Evolutionary conservation across 345 rosid genomes (phyloP).

Genomic region (Salix koriyanagi): DNA sequence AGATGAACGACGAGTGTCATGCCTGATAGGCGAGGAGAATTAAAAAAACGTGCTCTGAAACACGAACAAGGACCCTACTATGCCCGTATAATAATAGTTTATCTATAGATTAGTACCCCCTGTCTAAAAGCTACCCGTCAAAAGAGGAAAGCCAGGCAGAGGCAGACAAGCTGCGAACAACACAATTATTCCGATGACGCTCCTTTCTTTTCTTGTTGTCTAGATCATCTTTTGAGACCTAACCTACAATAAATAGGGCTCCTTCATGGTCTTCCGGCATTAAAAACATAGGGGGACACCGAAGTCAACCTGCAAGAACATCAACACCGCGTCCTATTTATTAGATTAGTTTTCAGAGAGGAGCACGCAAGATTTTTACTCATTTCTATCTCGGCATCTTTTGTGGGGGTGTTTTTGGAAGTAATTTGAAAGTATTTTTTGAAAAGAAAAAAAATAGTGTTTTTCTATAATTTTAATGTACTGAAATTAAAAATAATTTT

Average conservation of each 20-base stretch:
- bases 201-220: neutral
- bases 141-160: neutral
- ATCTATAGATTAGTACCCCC: neutral
- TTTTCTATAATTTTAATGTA: too few relatives aligned
- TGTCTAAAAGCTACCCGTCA: neutral
- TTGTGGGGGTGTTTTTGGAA: too few relatives aligned
- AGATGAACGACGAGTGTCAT: neutral
- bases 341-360: neutral
- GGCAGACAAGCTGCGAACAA: neutral
- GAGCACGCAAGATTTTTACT: neutral
- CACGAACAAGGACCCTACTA: neutral
- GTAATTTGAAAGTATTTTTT: too few relatives aligned
- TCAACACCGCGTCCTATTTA: conserved; percentile 2
- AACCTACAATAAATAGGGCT: neutral
- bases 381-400: neutral
- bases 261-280: neutral
- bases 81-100: neutral
- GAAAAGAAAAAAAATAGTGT: too few relatives aligned
- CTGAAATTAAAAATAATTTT: too few relatives aligned
- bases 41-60: conserved; percentile 6
- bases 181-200: neutral
- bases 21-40: neutral
- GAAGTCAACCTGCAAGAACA: conserved; percentile 41
- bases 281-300: conserved; percentile 28
- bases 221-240: neutral